Evolutionary conservation across 2,329 filamentous ascomycete species (phyloP), one percentile per base, ranked within the genome.

Genomic region (Xylaria arbuscula): DNA sequence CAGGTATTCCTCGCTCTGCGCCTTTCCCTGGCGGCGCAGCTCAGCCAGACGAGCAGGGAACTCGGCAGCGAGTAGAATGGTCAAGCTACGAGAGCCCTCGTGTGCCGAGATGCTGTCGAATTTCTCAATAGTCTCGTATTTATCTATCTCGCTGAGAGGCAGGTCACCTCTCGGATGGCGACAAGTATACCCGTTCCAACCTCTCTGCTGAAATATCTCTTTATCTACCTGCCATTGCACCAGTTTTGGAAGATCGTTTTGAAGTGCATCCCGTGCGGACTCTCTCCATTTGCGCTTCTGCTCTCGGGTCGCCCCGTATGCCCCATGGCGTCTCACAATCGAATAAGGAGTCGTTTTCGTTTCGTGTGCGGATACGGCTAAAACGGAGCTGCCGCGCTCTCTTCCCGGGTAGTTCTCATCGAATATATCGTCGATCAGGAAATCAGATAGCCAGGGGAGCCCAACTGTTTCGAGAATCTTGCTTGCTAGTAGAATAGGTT

Each of bases 151-250:
- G 28, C 72, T 69, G 2, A 78, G 68, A 17, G 67, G 17, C 50
- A 73, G 8, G 2, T 67, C 70, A 36, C 66, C 58, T 36, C 74
- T 70, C 22, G 76, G 75, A 47, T 80, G 78, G 0, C 77, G 75
- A 32, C 77, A 79, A 1, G 78, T 79, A 45, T 79, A 79, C 11
- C 78, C 78, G 13, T 74, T 74, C 78, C 78, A 79, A 2, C 78
- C 78, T 45, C 69, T 72, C 40, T 72, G 55, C 9, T 34, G 45
- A 32, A 78, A 77, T 64, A 80, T 79, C 11, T 74, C 70, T 9
- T 57, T 55, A 58, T 80, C 78, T 8, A 80, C 67, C 61, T 77
- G 74, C 79, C 79, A 80, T n/a, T 66, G 68, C 8, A 80, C 36
- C 8, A 73, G 69, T 10, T 61, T 60, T 7, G 75, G 62, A 24